Evolutionary conservation across 768 basidiomycete genomes (phyloP), one percentile per base, ranked within the genome.

Genomic region (Tylopilus plumbeoviolaceoides): DNA sequence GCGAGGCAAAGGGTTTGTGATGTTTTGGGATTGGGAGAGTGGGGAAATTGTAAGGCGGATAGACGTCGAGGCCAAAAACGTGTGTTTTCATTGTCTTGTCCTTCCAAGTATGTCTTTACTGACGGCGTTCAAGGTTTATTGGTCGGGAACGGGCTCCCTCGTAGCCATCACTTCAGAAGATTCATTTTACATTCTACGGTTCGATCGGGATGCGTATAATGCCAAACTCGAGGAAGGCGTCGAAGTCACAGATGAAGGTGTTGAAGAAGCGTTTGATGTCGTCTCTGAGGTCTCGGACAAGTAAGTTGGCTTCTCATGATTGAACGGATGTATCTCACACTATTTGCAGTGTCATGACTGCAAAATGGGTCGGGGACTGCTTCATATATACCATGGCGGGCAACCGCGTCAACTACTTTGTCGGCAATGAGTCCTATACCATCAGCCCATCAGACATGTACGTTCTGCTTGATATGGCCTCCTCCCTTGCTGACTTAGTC

Each of bases 11-110:
- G 93, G 94, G 0, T 97, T 98, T 57, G 93, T 97, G 28, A 78
- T 98, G 63, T 99, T 99, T 69, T 99, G 97, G 93, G 97, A 98
- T 66, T 98, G 97, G 97, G 95, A 98, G 70, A 85, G 84, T 1
- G 93, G 94, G 28, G 91, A 95, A 63, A 81, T 98, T 52, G 97
- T 98, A 5, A 75, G 97, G 51, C 73, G 97, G 60, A 89, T 99
- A 61, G 95, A 99, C 62, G 94, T 93, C 1, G 93, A 98, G 57
- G 94, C 94, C 8, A 94, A 90, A 69, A 87, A 85, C 63, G 97
- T 97, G 58, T 53, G 88, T 69, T 14, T 15, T n/a, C 3, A 11
- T n/a, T 42, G 20, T 50, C 10, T 35, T 17, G 8, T 31, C 5
- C 9, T 35, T 30, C 6, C 1, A 23, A 15, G 23, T 15, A 23